Percentiles rank a stretch among this genome's conserved stretches.
These are phyloP conservation scores for Aspergillus sp. DNA, from an alignment of 2,329 filamentous ascomycete species.

Conservation along the genomic window DNA sequence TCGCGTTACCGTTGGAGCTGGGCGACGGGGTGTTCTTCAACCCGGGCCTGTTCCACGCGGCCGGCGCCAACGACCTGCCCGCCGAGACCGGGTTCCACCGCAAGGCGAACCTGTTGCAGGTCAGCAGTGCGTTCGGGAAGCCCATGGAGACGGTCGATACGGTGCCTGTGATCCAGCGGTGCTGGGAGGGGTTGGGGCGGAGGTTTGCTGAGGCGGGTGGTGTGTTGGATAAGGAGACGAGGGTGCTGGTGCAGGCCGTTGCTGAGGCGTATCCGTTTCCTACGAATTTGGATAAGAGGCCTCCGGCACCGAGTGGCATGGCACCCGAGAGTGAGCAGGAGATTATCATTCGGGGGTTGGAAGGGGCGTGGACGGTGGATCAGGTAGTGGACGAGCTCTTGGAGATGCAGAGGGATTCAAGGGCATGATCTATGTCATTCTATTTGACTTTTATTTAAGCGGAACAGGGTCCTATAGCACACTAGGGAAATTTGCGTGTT, in stretches of 20 bases:
- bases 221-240: constrained; percentile 33
- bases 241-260: constrained; percentile 44
- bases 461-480: too few relatives aligned
- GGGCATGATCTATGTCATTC: constrained; percentile 5
- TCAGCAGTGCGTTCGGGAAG: constrained; percentile 55
- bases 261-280: constrained; percentile 56
- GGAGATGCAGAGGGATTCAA: constrained; percentile 30
- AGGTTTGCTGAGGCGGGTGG: constrained; percentile 36
- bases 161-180: constrained; percentile 43
- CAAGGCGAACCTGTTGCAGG: constrained; percentile 54
- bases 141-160: constrained; percentile 55
- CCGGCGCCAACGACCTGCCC: constrained; percentile 46
- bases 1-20: constrained; percentile 45
- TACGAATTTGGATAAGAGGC: constrained; percentile 51
- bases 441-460: not conserved
- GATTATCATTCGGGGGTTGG: constrained; percentile 40
- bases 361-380: constrained; percentile 33
- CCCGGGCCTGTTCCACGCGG: constrained; percentile 55
- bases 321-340: constrained; percentile 53
- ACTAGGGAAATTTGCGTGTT: too few relatives aligned
- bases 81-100: constrained; percentile 38
- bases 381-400: constrained; percentile 36
- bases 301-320: constrained; percentile 51
- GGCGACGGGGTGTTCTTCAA: constrained; percentile 59
- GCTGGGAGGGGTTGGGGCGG: constrained; percentile 47